Evolutionary conservation across 192 early-diverging fungal genomes (phyloP).

Genomic region (Chytriomyces sp.): DNA sequence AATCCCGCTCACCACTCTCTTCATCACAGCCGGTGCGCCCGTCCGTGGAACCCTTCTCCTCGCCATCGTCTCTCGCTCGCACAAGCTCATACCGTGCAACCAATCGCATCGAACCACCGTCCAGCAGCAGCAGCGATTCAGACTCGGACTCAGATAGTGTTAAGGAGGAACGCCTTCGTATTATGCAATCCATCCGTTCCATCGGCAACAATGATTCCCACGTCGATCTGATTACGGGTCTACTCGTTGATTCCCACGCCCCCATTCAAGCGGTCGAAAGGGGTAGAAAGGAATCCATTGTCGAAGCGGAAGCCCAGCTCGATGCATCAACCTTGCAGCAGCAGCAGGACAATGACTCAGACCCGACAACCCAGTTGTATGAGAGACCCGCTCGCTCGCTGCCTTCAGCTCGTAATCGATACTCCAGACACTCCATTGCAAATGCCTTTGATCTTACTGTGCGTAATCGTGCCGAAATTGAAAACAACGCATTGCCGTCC

Average conservation of each 20-base stretch:
- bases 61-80: neutral
- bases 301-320: no score
- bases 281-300: no score
- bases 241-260: no score
- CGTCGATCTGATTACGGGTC: no score
- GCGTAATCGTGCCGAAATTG: neutral
- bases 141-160: neutral
- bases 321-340: neutral
- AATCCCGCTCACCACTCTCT: neutral
- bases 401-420: neutral
- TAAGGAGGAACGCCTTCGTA: no score
- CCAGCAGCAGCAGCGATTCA: neutral
- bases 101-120: neutral
- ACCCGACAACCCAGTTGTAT: neutral
- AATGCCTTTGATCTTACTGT: neutral
- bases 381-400: neutral
- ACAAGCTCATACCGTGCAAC: neutral
- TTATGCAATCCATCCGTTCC: no score
- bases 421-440: neutral
- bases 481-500: neutral
- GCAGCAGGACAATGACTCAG: neutral
- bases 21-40: neutral
- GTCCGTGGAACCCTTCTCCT: neutral
- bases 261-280: no score
- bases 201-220: no score